A percentile compares a stretch with the other conserved stretches of the same genome.
These are phyloP conservation scores for Teunomyces panamensis DNA, from an alignment of 805 yeast genomes.

Conservation along the genomic window DNA sequence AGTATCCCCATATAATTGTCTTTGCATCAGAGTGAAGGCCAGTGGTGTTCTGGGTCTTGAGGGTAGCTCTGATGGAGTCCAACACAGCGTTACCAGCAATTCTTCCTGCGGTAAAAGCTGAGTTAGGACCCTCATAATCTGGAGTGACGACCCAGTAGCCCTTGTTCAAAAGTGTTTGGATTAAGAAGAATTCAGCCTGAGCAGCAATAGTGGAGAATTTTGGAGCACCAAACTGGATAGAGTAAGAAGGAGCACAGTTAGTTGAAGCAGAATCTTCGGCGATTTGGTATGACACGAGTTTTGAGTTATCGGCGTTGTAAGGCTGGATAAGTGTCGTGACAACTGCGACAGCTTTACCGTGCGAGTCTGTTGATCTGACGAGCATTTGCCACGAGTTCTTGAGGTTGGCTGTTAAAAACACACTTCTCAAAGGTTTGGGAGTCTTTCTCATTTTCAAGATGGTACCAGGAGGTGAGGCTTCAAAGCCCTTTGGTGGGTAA, in stretches of 20 bases:
- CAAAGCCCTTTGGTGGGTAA: slow-evolving; percentile 20
- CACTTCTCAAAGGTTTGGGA: slow-evolving; percentile 17
- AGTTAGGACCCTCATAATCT: slow-evolving; percentile 19
- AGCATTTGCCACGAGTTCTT: slow-evolving; percentile 18
- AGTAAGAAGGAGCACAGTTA: slow-evolving; percentile 22
- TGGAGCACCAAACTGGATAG: slow-evolving; percentile 5
- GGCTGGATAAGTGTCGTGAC: slow-evolving; percentile 22
- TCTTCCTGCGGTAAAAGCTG: slow-evolving; percentile 18
- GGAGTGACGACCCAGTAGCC: slow-evolving; percentile 20
- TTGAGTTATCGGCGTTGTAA: slow-evolving; percentile 19
- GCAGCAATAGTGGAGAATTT: slow-evolving; percentile 7
- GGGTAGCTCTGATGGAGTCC: slow-evolving; percentile 17
- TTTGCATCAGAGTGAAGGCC: slow-evolving; percentile 15
- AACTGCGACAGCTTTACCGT: slow-evolving; percentile 17
- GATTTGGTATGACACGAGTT: slow-evolving; percentile 17
- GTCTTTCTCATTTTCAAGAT: slow-evolving; percentile 20
- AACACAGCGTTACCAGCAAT: slow-evolving; percentile 19
- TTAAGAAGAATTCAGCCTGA: slow-evolving; percentile 14
- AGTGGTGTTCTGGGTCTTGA: slow-evolving; percentile 10
- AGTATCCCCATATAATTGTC: slow-evolving; percentile 20
- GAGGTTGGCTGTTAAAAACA: slow-evolving; percentile 17
- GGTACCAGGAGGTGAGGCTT: slow-evolving; percentile 18
- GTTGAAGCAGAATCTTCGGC: slow-evolving; percentile 19
- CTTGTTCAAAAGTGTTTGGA: slow-evolving; percentile 13
- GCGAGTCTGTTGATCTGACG: slow-evolving; percentile 19